Conservation (phyloP, 2,329 filamentous ascomycete species). For the Trichoderma pleuroti region DNA sequence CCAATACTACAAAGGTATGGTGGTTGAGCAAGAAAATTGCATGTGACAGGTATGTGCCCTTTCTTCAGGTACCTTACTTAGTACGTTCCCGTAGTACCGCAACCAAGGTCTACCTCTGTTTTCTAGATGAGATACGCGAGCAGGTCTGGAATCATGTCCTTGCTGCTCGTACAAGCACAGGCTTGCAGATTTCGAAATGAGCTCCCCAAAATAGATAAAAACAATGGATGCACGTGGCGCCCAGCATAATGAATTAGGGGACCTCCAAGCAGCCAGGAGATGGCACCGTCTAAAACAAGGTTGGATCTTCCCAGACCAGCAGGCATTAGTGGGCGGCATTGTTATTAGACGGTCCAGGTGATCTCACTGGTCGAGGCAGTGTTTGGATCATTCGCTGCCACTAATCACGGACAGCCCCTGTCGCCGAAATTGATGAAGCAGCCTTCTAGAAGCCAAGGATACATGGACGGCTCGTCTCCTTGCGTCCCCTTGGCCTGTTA, state of each 20-base stretch:
- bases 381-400: neutral
- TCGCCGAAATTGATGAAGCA: constrained; percentile 16
- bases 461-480: neutral
- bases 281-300: neutral
- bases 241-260: neutral
- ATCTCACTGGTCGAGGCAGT: neutral
- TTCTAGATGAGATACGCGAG: constrained; percentile 15
- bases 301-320: neutral
- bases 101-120: neutral
- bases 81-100: neutral
- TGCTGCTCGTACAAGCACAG: neutral
- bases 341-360: neutral
- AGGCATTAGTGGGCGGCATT: neutral
- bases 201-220: neutral
- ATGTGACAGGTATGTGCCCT: neutral
- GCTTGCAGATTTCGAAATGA: neutral
- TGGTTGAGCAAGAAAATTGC: neutral
- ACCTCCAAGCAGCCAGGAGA: neutral
- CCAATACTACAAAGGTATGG: too few relatives aligned
- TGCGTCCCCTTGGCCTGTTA: neutral
- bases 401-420: neutral
- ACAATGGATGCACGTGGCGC: constrained; percentile 4
- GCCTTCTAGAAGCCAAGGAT: constrained; percentile 13
- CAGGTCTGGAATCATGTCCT: neutral
- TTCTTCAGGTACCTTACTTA: neutral